phyloP scores from a whole-genome alignment of 768 basidiomycete genomes.

The Pleurotus tuber-regium region DNA sequence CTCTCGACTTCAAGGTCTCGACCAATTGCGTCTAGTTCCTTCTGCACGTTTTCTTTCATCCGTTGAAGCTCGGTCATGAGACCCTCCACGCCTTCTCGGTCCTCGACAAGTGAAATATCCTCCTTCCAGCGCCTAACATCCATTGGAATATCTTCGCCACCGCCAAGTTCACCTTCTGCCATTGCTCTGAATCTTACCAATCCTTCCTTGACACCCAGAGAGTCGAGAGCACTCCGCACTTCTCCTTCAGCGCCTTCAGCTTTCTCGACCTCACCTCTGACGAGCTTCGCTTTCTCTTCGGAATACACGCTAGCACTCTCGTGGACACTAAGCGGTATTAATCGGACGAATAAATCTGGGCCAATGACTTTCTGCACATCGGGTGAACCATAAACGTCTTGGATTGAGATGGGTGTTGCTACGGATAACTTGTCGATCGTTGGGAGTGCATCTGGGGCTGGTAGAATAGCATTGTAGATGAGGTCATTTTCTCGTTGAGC shows the following conservation, averaged over 20 bases:
- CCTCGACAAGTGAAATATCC: slow-evolving; percentile 70
- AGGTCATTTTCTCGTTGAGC: slow-evolving; percentile 92
- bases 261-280: slow-evolving; percentile 84
- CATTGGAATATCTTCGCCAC: slow-evolving; percentile 64
- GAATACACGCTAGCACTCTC: slow-evolving; percentile 96
- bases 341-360: slow-evolving; percentile 80
- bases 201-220: slow-evolving; percentile 74
- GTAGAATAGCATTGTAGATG: slow-evolving; percentile 91
- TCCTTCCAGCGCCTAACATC: slow-evolving; percentile 74
- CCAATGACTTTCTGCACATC: slow-evolving; percentile 97
- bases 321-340: slow-evolving; percentile 92
- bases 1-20: slow-evolving; percentile 79
- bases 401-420: slow-evolving; percentile 86
- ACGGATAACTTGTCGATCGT: slow-evolving; percentile 79
- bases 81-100: slow-evolving; percentile 62
- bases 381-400: slow-evolving; percentile 87
- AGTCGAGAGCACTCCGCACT: slow-evolving; percentile 74
- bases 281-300: slow-evolving; percentile 95
- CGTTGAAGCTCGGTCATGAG: slow-evolving; percentile 56
- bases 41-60: slow-evolving; percentile 55
- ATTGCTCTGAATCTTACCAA: slow-evolving; percentile 68
- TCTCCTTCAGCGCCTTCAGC: slow-evolving; percentile 84
- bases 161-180: slow-evolving; percentile 60
- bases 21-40: slow-evolving; percentile 59
- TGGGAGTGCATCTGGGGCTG: slow-evolving; percentile 75